Percentiles rank a stretch among this genome's conserved stretches.
phyloP scores from a whole-genome alignment of 2,329 filamentous ascomycete species.

The Colletotrichum limetticola region DNA sequence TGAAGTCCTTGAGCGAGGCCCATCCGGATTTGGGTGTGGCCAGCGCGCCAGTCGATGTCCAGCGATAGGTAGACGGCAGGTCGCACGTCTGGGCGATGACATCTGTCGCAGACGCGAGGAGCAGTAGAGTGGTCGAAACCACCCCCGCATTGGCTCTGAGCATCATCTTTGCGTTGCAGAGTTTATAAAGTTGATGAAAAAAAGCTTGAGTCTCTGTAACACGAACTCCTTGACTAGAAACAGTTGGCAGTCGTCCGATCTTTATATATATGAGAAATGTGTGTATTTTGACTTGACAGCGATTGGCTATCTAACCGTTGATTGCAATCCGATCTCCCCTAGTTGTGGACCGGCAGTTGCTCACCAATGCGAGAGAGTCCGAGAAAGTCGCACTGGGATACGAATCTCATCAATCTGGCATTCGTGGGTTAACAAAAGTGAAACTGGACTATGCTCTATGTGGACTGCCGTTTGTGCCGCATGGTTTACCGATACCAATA shows the following conservation, averaged over 20 bases:
- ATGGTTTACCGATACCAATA: background rate
- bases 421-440: constrained; percentile 13
- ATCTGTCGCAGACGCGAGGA: constrained; percentile 36
- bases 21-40: constrained; percentile 64
- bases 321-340: no score
- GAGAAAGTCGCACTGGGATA: background rate
- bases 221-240: background rate
- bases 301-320: background rate
- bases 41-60: constrained; percentile 63
- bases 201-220: background rate
- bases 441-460: background rate
- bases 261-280: background rate
- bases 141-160: background rate
- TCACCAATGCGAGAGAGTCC: background rate
- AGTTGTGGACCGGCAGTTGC: background rate
- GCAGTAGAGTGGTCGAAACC: constrained; percentile 10
- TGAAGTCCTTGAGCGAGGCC: constrained; percentile 73
- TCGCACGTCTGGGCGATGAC: constrained; percentile 49
- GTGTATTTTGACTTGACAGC: background rate
- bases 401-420: background rate
- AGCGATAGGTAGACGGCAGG: constrained; percentile 65
- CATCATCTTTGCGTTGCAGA: constrained; percentile 1
- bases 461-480: background rate
- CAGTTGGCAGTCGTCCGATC: background rate
- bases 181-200: background rate